These are phyloP conservation scores for Raffaelea arxii DNA, from an alignment of 2,329 filamentous ascomycete species.

Conservation along the genomic window DNA sequence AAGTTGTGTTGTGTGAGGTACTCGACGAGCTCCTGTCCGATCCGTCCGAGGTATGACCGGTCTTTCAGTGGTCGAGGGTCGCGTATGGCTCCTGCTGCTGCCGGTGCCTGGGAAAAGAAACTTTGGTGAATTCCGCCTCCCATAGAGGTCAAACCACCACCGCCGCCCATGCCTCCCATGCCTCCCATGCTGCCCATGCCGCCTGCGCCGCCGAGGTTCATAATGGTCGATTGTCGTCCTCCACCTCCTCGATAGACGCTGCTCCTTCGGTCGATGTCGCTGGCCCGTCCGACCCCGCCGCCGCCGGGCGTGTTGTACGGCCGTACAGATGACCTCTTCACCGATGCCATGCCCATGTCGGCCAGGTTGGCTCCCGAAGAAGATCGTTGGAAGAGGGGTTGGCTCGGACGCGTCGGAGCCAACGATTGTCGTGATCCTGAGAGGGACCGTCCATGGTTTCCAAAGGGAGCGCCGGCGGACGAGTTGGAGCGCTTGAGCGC, in stretches of 20 bases:
- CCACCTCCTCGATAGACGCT: conserved; percentile 58
- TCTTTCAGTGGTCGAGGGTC: conserved; percentile 85
- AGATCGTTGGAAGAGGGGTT: conserved; percentile 77
- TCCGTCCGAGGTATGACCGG: conserved; percentile 65
- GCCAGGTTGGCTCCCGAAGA: conserved; percentile 70
- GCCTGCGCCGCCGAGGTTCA: conserved; percentile 60
- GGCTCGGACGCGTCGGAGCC: conserved; percentile 70
- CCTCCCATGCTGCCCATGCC: conserved; percentile 6
- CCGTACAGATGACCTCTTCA: conserved; percentile 72
- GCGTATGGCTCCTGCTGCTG: conserved; percentile 69
- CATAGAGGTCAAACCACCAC: conserved; percentile 25
- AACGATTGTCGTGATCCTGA: conserved; percentile 81
- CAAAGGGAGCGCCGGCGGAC: conserved; percentile 54
- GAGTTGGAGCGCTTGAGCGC: conserved; percentile 90
- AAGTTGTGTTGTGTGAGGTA: conserved; percentile 92
- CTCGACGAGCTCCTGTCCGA: conserved; percentile 83
- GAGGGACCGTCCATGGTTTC: conserved; percentile 69
- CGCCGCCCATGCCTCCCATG: conserved; percentile 26
- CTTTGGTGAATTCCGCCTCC: conserved; percentile 73
- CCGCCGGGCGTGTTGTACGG: conserved; percentile 57
- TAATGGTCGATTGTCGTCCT: conserved; percentile 55
- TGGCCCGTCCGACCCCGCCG: conserved; percentile 32
- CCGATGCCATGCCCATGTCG: conserved; percentile 68
- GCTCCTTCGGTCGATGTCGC: conserved; percentile 58
- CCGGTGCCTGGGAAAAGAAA: conserved; percentile 84